Base-by-base conservation (phyloP, 2,329 filamentous ascomycete genomes). In the Chalaropsis thielavioides region DNA sequence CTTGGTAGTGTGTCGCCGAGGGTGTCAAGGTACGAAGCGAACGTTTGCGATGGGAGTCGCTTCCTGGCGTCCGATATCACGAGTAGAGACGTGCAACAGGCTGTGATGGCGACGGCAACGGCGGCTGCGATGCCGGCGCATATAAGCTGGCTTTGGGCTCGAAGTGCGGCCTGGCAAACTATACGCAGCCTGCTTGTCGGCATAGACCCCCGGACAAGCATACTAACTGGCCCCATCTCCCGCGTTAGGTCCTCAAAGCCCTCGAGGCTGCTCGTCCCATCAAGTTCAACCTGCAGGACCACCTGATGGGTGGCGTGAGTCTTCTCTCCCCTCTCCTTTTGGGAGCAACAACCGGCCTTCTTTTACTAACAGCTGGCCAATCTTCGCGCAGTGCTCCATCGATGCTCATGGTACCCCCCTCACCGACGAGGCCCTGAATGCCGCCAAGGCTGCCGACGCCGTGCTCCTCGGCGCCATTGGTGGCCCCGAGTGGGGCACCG, bases 401-500 rank as follows among this genome's bases (percentile, higher is more conserved):
- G 86, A 96, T 72, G 85, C 85, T 19, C 84, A 85, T 72, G 89
- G 90, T 71, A 82, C 78, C 38, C 86, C 92, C 38, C 80, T 97
- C 68, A 95, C 91, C 63, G 86, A 94, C 70, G 84, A 88, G 71
- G 90, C 91, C 68, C 87, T 97, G 71, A 78, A 78, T 15, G 91
- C 90, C 43, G 91, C 90, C 70, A 92, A 95, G 76, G 79, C 82
- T 62, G 91, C 92, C 69, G 88, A 96, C 75, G 92, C 92, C 46
- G 88, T 97, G 67, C 85, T 97, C 67, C 85, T 97, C 64, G 92
- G 92, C 70, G 90, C 92, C 70, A 95, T 97, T 72, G 92, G 92
- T 70, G 92, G 92, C n/a, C 92, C 94, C 15, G 76, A 96, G 90
- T 97, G 92, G 90, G 92, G 92, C 68, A 94, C 90, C 40, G 90